phyloP scores from a whole-genome alignment of 2,329 filamentous ascomycete species.

The Botryosphaeria dothidea region DNA sequence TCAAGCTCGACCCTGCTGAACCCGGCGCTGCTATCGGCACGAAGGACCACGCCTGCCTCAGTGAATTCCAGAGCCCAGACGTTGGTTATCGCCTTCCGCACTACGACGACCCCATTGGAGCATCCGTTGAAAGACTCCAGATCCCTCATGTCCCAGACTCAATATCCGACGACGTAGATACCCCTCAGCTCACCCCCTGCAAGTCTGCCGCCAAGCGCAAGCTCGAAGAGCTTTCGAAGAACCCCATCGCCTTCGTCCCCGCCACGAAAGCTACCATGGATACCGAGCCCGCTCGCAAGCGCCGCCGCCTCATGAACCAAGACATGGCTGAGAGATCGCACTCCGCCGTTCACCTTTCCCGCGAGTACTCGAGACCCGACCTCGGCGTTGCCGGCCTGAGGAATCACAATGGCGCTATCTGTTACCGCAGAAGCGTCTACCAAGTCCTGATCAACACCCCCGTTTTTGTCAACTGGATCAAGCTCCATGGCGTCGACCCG shows the following conservation, averaged over 20 bases:
- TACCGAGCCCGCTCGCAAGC: neutral
- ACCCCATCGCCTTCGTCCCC: neutral
- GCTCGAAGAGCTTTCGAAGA: neutral
- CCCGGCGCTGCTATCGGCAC: neutral
- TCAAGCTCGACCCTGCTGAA: neutral
- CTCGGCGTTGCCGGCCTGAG: conserved; percentile 19
- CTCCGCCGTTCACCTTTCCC: neutral
- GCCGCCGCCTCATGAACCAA: neutral
- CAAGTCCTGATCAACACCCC: conserved; percentile 22
- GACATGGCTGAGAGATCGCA: neutral
- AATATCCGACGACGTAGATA: neutral
- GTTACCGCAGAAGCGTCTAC: conserved; percentile 25
- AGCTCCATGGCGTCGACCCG: neutral
- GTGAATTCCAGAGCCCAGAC: neutral
- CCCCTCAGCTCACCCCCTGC: neutral
- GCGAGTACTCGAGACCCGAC: neutral
- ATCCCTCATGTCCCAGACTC: neutral
- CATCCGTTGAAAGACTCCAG: neutral
- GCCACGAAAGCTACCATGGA: neutral
- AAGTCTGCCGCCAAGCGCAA: conserved; percentile 3
- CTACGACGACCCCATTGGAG: neutral
- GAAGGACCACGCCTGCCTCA: neutral
- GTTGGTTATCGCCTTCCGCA: neutral
- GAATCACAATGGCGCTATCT: conserved; percentile 22
- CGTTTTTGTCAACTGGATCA: conserved; percentile 22